Base-by-base conservation (phyloP, 208 protist genomes). In the Acanthamoeba triangularis region DNA sequence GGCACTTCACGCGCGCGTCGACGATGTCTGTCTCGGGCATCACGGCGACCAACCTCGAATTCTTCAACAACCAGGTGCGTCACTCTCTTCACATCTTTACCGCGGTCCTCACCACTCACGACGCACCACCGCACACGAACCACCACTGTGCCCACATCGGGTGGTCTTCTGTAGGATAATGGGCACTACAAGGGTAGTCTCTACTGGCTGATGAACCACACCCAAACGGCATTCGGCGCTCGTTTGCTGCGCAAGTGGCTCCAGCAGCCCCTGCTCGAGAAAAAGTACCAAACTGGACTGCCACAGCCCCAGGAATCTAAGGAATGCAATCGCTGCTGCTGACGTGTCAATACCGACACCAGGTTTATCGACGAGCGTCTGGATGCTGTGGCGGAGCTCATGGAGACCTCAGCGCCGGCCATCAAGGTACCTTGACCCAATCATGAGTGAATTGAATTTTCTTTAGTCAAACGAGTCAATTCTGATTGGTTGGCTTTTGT, bases 351-450 rank as follows among this genome's bases (percentile, higher is more conserved):
- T 4, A 93, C 56, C 65, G 18, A 30, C 30, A 41, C 52, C 94
- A 97, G 96, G 67, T 44, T 67, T 28, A 98, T 98, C 74, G 80
- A 93, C 10, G 82, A 93, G 33, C 90, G 97, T n/a, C 96, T 97
- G 35, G 95, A 97, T 65, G 96, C 97, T 5, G 97, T 98, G 1
- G 59, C 80, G 35, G 95, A 97, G n/a, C 63, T 98, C 8, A 23
- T 95, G 18, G 52, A 94, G 10, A 69, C 49, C 7, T 49, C 59
- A 33, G 28, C 93, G 0, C 56, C 74, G n/a, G 18, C 35, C 28
- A 35, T 94, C 44, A 94, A 93, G 49, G 80, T 87, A 87, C 10
- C 16, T n/a, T 56, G 11, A 41, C 3, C 3, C 37, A 41, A 41
- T 41, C 1, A 41, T 41, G 37, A 41, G 37, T 3, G 37, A n/a